Evolutionary conservation across 2,329 filamentous ascomycete genomes (phyloP).

Genomic region (Ascosphaera apis): DNA sequence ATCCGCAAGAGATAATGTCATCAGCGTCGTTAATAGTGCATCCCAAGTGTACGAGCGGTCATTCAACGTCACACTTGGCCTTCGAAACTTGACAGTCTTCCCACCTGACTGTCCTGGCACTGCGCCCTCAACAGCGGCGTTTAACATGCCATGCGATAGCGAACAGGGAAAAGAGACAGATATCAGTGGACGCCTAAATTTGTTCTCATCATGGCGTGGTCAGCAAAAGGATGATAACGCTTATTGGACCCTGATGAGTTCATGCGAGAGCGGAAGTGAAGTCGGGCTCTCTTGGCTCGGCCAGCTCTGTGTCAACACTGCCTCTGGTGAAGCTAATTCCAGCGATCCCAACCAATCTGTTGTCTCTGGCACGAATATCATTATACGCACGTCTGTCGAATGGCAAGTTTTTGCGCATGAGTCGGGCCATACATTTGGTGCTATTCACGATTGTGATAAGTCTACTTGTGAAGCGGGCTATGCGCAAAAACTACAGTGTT

Average conservation of each 20-base stretch:
- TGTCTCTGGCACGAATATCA: conserved; percentile 64
- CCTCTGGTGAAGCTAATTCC: conserved; percentile 5
- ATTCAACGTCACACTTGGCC: conserved; percentile 85
- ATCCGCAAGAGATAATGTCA: conserved; percentile 50
- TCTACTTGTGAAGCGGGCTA: conserved; percentile 42
- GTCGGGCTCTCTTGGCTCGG: conserved; percentile 83
- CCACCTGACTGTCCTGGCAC: conserved; percentile 51
- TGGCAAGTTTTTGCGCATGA: conserved; percentile 96
- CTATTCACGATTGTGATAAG: conserved; percentile 70
- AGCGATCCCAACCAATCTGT: conserved; percentile 18
- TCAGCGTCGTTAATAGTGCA: conserved; percentile 63
- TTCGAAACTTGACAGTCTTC: conserved; percentile 64
- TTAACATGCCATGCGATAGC: conserved; percentile 52
- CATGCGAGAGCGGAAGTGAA: conserved; percentile 54
- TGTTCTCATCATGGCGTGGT: conserved; percentile 78
- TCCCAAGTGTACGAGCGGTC: conserved; percentile 71
- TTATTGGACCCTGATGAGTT: conserved; percentile 75
- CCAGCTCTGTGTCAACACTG: conserved; percentile 38
- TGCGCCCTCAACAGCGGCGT: conserved; percentile 43
- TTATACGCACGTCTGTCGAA: conserved; percentile 58
- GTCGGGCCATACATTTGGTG: conserved; percentile 78
- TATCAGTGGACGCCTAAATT: conserved; percentile 58
- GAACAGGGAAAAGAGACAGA: conserved; percentile 18
- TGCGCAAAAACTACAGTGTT: conserved; percentile 44
- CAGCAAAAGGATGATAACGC: conserved; percentile 56